Evolutionary conservation across 495 filamentous ascomycete genomes (phyloP).

Genomic region (Talaromyces borbonicus): DNA sequence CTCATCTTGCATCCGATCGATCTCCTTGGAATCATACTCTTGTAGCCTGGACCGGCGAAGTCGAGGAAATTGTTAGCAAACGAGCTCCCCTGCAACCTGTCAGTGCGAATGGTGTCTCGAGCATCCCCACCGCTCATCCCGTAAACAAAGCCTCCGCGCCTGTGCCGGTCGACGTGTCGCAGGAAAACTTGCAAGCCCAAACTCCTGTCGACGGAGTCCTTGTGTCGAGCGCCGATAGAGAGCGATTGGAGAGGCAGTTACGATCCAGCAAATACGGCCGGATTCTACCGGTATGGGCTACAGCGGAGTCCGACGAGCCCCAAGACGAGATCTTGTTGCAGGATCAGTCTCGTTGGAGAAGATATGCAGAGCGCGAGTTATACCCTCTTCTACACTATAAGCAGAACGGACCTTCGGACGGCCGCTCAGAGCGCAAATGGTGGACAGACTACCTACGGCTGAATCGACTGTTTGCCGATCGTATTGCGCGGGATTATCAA

Average conservation of each 20-base stretch:
- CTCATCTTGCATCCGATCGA: slow-evolving; percentile 66
- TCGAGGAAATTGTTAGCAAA: slow-evolving; percentile 43
- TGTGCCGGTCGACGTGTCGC: slow-evolving; percentile 53
- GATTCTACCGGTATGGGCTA: slow-evolving; percentile 77
- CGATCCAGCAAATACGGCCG: slow-evolving; percentile 55
- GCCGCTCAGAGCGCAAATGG: slow-evolving; percentile 63
- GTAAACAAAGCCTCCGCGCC: slow-evolving; percentile 61
- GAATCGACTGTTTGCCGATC: slow-evolving; percentile 80
- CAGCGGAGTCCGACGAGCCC: slow-evolving; percentile 53
- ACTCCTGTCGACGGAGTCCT: slow-evolving; percentile 52
- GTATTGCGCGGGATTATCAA: slow-evolving; percentile 74
- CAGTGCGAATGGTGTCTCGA: slow-evolving; percentile 20
- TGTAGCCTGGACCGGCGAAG: slow-evolving; percentile 89
- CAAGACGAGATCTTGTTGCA: slow-evolving; percentile 58
- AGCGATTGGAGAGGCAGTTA: slow-evolving; percentile 58
- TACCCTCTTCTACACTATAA: slow-evolving; percentile 92
- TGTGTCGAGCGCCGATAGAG: slow-evolving; percentile 55
- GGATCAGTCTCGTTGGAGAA: slow-evolving; percentile 72
- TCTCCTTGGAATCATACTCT: slow-evolving; percentile 77
- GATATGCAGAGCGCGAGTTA: slow-evolving; percentile 80
- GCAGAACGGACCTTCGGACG: slow-evolving; percentile 78
- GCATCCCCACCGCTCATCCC: slow-evolving; percentile 10
- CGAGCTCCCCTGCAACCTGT: slow-evolving; percentile 23
- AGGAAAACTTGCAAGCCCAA: slow-evolving; percentile 40
- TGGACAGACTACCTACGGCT: slow-evolving; percentile 85